A percentile compares a stretch with the other conserved stretches of the same genome.
Conservation (phyloP, 495 filamentous ascomycete species). For the Penicillium nucicola region DNA sequence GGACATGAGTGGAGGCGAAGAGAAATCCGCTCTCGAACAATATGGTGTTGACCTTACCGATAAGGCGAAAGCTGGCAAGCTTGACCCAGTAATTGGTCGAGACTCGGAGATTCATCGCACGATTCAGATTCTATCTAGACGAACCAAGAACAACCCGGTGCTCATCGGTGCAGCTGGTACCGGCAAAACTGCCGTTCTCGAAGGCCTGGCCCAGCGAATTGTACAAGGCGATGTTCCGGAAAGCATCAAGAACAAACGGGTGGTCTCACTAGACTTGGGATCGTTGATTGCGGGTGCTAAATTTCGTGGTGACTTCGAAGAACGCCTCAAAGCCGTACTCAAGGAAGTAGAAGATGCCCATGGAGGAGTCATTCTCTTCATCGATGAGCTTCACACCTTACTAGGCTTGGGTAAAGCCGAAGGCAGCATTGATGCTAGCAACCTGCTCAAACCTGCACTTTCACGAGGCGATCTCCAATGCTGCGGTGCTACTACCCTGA, state of each 20-base stretch:
- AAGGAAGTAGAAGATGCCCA: slow-evolving; percentile 88
- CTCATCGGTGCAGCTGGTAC: slow-evolving; percentile 90
- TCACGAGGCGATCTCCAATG: slow-evolving; percentile 91
- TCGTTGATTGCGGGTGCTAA: slow-evolving; percentile 94
- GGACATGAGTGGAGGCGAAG: slow-evolving; percentile 73
- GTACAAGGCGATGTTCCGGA: slow-evolving; percentile 92
- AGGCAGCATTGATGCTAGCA: slow-evolving; percentile 93
- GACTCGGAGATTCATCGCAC: slow-evolving; percentile 89
- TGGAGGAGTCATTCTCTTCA: slow-evolving; percentile 87
- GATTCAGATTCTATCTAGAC: slow-evolving; percentile 86
- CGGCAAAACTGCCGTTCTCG: slow-evolving; percentile 92
- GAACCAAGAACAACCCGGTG: slow-evolving; percentile 97
- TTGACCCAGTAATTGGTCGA: slow-evolving; percentile 94
- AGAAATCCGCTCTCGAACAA: slow-evolving; percentile 84
- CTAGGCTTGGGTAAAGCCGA: slow-evolving; percentile 93
- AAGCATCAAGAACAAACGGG: slow-evolving; percentile 91
- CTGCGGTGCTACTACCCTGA: slow-evolving; percentile 89
- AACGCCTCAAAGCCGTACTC: slow-evolving; percentile 84
- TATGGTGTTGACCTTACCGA: slow-evolving; percentile 90
- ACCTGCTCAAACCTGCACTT: slow-evolving; percentile 90
- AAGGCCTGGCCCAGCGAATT: slow-evolving; percentile 89
- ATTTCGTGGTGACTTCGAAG: slow-evolving; percentile 94
- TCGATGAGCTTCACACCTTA: slow-evolving; percentile 91
- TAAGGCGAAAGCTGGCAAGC: slow-evolving; percentile 79
- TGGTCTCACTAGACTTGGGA: slow-evolving; percentile 83